phyloP scores from a whole-genome alignment of 352 stramenopile genomes.

The Pythium aquatile region DNA sequence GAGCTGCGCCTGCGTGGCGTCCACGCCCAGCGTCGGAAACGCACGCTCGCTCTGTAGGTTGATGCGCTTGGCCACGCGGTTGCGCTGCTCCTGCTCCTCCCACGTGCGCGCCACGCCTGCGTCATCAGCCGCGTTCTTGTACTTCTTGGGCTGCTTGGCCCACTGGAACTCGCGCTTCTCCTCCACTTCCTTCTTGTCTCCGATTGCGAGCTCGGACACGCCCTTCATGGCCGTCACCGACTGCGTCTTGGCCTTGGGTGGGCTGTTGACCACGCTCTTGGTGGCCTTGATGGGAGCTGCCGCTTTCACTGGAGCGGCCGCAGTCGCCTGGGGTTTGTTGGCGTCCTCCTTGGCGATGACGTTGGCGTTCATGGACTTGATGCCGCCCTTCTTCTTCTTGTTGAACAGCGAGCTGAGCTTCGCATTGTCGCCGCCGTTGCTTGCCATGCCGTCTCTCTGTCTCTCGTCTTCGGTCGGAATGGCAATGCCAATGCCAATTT shows the following conservation, averaged over 20 bases:
- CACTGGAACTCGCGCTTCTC: slow-evolving; percentile 64
- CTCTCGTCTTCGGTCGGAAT: slow-evolving; percentile 1
- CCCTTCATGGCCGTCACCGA: slow-evolving; percentile 38
- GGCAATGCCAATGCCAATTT: too few relatives aligned
- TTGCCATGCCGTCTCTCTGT: slow-evolving; percentile 7
- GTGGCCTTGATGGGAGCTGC: slow-evolving; percentile 7
- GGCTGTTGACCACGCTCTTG: slow-evolving; percentile 3
- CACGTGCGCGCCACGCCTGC: slow-evolving; percentile 60
- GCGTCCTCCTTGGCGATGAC: slow-evolving; percentile 67
- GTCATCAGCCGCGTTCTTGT: slow-evolving; percentile 59
- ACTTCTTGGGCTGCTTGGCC: slow-evolving; percentile 86
- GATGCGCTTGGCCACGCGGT: slow-evolving; percentile 52
- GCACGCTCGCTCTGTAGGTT: slow-evolving; percentile 73
- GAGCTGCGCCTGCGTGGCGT: slow-evolving; percentile 47
- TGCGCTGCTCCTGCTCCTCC: slow-evolving; percentile 75
- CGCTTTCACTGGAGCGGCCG: slow-evolving; percentile 23
- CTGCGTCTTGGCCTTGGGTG: slow-evolving; percentile 15
- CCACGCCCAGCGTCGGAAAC: slow-evolving; percentile 70
- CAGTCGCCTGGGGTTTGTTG: slow-evolving; percentile 19
- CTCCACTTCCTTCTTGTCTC: slow-evolving; percentile 46
- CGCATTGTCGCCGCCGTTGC: slow-evolving; percentile 37
- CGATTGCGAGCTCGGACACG: slow-evolving; percentile 62
- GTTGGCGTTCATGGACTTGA: slow-evolving; percentile 80
- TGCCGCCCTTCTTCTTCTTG: slow-evolving; percentile 77
- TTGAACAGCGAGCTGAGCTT: slow-evolving; percentile 83